Evolutionary conservation across 1,284 basidiomycete species (phyloP), one percentile per base, ranked within the genome.

Genomic region (Cutaneotrichosporon spelunceum): DNA sequence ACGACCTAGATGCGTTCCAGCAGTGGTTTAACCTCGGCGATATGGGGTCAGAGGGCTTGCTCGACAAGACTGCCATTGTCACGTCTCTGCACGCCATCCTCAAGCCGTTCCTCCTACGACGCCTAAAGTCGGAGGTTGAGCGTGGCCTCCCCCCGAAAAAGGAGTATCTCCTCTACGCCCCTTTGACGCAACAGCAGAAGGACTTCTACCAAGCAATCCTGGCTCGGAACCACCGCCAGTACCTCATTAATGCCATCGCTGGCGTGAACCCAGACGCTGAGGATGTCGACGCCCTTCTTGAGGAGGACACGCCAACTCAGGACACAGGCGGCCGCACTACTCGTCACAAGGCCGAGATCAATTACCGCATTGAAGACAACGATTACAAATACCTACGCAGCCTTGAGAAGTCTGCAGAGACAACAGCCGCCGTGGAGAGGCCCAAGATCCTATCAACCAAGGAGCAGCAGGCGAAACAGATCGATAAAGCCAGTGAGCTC

Each of bases 101-200:
- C 44, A 93, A 93, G 67, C 95, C 95, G 0, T 98, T 96, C 83
- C 84, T 98, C n/a, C 83, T 98, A 0, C 87, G 94, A 10, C 86
- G 94, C 21, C 83, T 97, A 65, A 98, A 98, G 78, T 86, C 82
- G 23, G 95, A 99, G 66, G 94, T 98, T 10, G 91, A 93, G 74
- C 84, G 85, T 58, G 83, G 86, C 56, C 82, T 98, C 10, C 84
- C 84, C 11, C 81, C 81, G 19, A 97, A 97, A 83, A 97, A 95
- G 78, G 94, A 97, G 80, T 97, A 98, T 69, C 86, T 96, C 5
- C 83, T 97, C 0, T 96, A 95, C 68, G 92, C 93, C 0, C 93
- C 93, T 1, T 81, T 97, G 7, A 95, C 88, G 49, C 81, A 85
- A 50, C 82, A 83, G 49, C 94, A 98, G 71, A 87, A 88, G 59